These are phyloP conservation scores for Serendipita indica DNA, from an alignment of 768 basidiomycete species.

Conservation along the genomic window DNA sequence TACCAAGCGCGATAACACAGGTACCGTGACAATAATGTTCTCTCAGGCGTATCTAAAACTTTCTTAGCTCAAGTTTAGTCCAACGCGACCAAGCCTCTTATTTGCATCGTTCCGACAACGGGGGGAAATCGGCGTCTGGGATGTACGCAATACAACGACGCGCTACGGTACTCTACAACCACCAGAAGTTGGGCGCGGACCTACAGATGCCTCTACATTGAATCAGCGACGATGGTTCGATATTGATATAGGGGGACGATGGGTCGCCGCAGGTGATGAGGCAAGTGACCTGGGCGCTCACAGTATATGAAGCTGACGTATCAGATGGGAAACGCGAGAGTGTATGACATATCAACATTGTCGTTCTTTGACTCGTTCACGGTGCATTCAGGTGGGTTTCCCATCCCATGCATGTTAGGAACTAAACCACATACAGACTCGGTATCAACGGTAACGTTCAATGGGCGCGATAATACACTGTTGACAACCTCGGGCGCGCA, in stretches of 20 bases:
- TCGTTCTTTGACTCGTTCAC: no score
- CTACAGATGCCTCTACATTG: background rate
- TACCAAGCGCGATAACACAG: slow-evolving; percentile 26
- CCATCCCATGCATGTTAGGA: no score
- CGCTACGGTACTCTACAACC: slow-evolving; percentile 28
- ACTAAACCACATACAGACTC: no score
- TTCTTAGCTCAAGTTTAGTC: slow-evolving; percentile 65
- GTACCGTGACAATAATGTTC: slow-evolving; percentile 14
- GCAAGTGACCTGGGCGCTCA: slow-evolving; percentile 26
- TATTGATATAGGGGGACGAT: slow-evolving; percentile 50
- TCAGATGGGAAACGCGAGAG: slow-evolving; percentile 9
- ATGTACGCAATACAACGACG: slow-evolving; percentile 43
- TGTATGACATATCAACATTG: background rate
- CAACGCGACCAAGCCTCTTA: slow-evolving; percentile 48
- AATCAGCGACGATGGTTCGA: slow-evolving; percentile 76
- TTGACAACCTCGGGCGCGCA: no score
- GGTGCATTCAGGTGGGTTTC: no score
- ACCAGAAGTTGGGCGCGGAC: slow-evolving; percentile 22
- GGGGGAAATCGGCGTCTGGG: slow-evolving; percentile 58
- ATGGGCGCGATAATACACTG: no score
- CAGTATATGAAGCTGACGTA: slow-evolving; percentile 11
- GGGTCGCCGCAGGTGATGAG: slow-evolving; percentile 52
- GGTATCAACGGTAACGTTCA: no score
- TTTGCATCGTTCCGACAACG: slow-evolving; percentile 66
- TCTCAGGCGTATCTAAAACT: slow-evolving; percentile 42